Evolutionary conservation across 208 protist genomes (phyloP).

Genomic region (Trypanosoma brucei): DNA sequence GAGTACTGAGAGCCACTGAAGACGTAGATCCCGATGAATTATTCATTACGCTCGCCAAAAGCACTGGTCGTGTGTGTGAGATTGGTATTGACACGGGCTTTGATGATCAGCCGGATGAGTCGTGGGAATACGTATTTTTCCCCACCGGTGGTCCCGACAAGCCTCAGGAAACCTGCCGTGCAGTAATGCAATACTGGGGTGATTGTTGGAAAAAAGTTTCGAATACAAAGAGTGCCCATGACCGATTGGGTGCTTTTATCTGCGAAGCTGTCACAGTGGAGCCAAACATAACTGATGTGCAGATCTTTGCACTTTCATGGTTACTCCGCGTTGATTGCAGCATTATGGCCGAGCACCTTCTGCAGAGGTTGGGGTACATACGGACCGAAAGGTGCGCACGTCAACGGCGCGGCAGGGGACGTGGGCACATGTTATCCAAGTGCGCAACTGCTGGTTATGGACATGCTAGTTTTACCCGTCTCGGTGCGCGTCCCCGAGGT

Average conservation of each 20-base stretch:
- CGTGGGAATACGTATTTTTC: slow-evolving; percentile 2
- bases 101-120: neutral
- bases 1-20: slow-evolving; percentile 22
- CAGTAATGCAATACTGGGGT: slow-evolving; percentile 66
- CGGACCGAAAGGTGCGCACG: slow-evolving; percentile 1
- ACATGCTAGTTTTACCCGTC: neutral
- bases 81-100: neutral
- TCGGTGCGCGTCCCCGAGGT: slow-evolving; percentile 8
- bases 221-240: neutral
- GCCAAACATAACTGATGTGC: slow-evolving; percentile 31
- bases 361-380: slow-evolving; percentile 33
- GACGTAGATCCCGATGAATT: slow-evolving; percentile 21
- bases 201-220: slow-evolving; percentile 17
- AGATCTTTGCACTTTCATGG: slow-evolving; percentile 38
- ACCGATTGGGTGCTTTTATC: slow-evolving; percentile 14
- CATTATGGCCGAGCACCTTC: slow-evolving; percentile 40
- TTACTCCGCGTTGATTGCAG: slow-evolving; percentile 30
- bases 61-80: neutral
- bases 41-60: slow-evolving; percentile 11
- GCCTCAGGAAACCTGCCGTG: slow-evolving; percentile 11
- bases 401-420: neutral
- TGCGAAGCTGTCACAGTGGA: slow-evolving; percentile 14
- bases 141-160: neutral
- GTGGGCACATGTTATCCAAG: too few relatives aligned
- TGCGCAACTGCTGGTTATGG: neutral